These are phyloP conservation scores for Phlebiopsis flavidoalba DNA, from an alignment of 768 basidiomycete genomes.

Conservation along the genomic window DNA sequence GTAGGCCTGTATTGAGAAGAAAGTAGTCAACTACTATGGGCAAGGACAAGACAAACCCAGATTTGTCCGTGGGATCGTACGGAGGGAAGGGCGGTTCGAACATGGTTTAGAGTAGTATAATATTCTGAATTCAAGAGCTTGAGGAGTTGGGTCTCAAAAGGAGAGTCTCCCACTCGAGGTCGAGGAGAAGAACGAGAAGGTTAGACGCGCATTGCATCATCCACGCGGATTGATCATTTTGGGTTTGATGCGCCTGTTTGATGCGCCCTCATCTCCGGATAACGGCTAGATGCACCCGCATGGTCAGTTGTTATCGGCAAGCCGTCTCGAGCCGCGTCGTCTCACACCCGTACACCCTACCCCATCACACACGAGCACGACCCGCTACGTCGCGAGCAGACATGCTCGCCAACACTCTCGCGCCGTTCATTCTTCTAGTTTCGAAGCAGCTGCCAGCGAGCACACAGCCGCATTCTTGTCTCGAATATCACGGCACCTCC, in stretches of 20 bases:
- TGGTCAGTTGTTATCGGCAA: background rate
- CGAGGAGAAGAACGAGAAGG: background rate
- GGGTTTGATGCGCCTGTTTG: background rate
- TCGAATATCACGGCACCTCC: conserved; percentile 7
- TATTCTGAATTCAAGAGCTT: background rate
- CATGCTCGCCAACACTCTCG: background rate
- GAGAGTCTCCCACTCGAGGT: too few relatives aligned
- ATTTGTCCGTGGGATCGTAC: conserved; percentile 69
- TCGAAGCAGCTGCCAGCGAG: background rate
- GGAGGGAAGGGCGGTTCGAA: conserved; percentile 50
- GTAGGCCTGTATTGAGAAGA: background rate
- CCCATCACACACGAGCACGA: background rate
- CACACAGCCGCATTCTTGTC: background rate
- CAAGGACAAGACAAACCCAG: conserved; percentile 38
- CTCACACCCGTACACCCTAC: background rate
- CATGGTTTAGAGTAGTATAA: background rate
- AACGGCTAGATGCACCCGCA: background rate
- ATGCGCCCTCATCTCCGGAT: background rate
- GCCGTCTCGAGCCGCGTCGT: background rate
- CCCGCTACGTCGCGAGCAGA: background rate
- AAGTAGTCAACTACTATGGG: background rate
- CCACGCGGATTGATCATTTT: background rate
- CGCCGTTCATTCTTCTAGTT: background rate
- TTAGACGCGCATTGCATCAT: background rate
- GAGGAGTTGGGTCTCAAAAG: background rate